phyloP scores from a whole-genome alignment of 2,329 filamentous ascomycete genomes.

The Exophiala lecanii-corni region DNA sequence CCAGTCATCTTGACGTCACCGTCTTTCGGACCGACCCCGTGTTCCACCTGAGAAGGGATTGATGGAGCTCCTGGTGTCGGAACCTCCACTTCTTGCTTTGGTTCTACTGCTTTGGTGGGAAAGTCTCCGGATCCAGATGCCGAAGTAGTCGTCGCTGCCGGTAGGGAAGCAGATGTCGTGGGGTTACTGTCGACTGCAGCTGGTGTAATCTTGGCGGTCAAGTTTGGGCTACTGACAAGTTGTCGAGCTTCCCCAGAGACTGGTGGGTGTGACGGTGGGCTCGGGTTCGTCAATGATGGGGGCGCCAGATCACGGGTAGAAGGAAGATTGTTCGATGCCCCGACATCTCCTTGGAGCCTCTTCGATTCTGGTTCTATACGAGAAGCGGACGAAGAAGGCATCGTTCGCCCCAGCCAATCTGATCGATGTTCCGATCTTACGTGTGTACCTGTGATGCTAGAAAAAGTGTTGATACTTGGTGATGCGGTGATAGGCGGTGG shows the following conservation, averaged over 20 bases:
- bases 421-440: background rate
- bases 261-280: background rate
- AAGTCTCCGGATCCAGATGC: background rate
- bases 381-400: conserved; percentile 1
- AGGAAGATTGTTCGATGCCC: conserved; percentile 2
- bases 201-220: background rate
- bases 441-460: background rate
- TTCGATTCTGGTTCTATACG: conserved; percentile 16
- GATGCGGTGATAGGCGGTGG: conserved; percentile 3
- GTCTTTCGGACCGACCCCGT: conserved; percentile 4
- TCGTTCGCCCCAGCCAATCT: conserved; percentile 7
- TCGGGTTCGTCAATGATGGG: background rate
- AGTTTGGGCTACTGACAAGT: background rate
- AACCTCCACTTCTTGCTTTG: background rate
- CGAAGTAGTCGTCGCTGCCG: background rate
- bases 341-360: conserved; percentile 20
- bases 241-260: background rate
- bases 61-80: background rate
- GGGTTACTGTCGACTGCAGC: background rate
- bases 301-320: background rate
- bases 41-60: background rate
- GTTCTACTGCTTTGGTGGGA: background rate
- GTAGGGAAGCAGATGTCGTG: background rate
- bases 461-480: conserved; percentile 7
- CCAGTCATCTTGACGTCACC: conserved; percentile 9